A percentile compares a stretch with the other conserved stretches of the same genome.
These are phyloP conservation scores for Beta lomatogona DNA, from an alignment of 179 eudicot species.

Conservation along the genomic window DNA sequence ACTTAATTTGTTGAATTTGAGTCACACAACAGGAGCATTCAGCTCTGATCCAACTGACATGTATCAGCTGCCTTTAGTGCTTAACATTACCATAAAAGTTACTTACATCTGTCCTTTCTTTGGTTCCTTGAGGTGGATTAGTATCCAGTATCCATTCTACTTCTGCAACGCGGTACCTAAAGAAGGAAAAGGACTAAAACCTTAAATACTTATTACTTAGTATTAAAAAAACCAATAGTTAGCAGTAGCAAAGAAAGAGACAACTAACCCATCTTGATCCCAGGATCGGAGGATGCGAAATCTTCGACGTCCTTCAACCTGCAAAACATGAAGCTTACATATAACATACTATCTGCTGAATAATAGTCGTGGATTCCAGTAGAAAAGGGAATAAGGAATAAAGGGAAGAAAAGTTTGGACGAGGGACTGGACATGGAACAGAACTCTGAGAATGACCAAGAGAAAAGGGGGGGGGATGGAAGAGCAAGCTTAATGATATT, in stretches of 20 bases:
- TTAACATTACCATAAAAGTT: background rate
- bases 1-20: background rate
- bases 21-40: too few species aligned
- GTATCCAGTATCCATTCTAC: slow-evolving; percentile 82
- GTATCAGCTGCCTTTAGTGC: background rate
- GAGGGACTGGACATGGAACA: background rate
- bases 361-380: background rate
- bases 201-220: background rate
- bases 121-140: slow-evolving; percentile 68
- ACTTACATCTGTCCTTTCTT: slow-evolving; percentile 68
- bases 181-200: slow-evolving; percentile 14
- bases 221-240: background rate
- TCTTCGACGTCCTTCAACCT: slow-evolving; percentile 98
- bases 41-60: background rate
- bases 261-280: slow-evolving; percentile 99
- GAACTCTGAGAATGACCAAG: background rate
- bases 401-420: background rate
- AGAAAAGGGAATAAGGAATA: background rate
- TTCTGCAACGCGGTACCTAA: slow-evolving; percentile 91
- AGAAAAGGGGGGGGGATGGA: background rate
- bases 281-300: slow-evolving; percentile 77
- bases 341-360: background rate
- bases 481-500: background rate
- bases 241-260: slow-evolving; percentile 8
- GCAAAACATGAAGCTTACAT: slow-evolving; percentile 15